Percentiles rank a stretch among this genome's conserved stretches.
These are phyloP conservation scores for Talaromyces atroroseus DNA, from an alignment of 2,329 filamentous ascomycete species.

Conservation along the genomic window DNA sequence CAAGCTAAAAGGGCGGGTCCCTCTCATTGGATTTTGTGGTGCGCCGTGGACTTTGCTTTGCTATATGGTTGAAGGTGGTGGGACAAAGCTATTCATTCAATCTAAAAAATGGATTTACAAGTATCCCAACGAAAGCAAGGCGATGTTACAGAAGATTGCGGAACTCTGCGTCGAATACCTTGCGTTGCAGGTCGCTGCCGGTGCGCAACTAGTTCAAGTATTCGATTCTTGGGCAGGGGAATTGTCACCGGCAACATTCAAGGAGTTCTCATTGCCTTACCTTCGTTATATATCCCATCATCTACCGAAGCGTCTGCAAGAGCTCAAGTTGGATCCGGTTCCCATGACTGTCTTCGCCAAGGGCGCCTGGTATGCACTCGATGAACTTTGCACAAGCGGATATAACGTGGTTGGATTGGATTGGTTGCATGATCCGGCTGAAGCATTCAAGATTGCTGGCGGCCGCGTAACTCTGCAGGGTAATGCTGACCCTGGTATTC, in stretches of 20 bases:
- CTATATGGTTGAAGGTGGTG: slow-evolving; percentile 98
- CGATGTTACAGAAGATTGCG: slow-evolving; percentile 81
- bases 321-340: slow-evolving; percentile 70
- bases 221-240: slow-evolving; percentile 99
- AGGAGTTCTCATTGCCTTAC: slow-evolving; percentile 79
- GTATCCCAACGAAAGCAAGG: slow-evolving; percentile 74
- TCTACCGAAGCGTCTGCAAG: slow-evolving; percentile 67
- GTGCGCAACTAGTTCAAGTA: slow-evolving; percentile 91
- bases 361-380: slow-evolving; percentile 91
- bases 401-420: slow-evolving; percentile 94
- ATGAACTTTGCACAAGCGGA: slow-evolving; percentile 77
- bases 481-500: slow-evolving; percentile 87
- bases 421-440: slow-evolving; percentile 85
- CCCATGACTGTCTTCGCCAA: slow-evolving; percentile 99
- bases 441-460: slow-evolving; percentile 74
- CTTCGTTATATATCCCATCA: slow-evolving; percentile 76
- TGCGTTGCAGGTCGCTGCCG: slow-evolving; percentile 84
- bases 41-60: slow-evolving; percentile 95
- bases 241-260: slow-evolving; percentile 77
- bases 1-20: slow-evolving; percentile 82
- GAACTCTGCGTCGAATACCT: slow-evolving; percentile 94
- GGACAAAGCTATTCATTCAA: slow-evolving; percentile 89
- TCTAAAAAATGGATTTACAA: slow-evolving; percentile 96
- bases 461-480: slow-evolving; percentile 81
- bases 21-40: slow-evolving; percentile 92